Percentiles rank a stretch among this genome's conserved stretches.
Evolutionary conservation across 306 rosid species (phyloP).

Genomic region (Quercus cerris): DNA sequence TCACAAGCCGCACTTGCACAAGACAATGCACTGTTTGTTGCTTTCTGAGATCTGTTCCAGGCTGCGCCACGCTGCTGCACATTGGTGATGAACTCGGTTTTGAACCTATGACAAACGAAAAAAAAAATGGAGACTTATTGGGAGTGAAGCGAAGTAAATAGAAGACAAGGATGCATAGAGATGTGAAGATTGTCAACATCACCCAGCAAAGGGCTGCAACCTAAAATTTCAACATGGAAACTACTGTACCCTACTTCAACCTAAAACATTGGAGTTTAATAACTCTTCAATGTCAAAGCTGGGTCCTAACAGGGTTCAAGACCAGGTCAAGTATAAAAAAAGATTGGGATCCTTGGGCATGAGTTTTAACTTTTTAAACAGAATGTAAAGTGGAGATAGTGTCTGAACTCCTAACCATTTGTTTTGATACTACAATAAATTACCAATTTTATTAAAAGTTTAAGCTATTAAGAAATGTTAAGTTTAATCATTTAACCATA

Average conservation of each 20-base stretch:
- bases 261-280: too few relatives aligned
- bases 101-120: slow-evolving; percentile 44
- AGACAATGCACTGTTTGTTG: slow-evolving; percentile 50
- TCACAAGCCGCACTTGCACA: slow-evolving; percentile 79
- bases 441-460: too few relatives aligned
- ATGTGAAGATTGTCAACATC: neutral
- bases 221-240: too few relatives aligned
- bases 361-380: too few relatives aligned
- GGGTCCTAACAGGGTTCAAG: neutral
- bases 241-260: too few relatives aligned
- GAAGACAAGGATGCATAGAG: neutral
- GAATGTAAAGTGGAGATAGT: too few relatives aligned
- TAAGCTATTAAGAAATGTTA: too few relatives aligned
- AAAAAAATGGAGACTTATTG: neutral
- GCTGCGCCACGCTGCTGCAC: slow-evolving; percentile 71
- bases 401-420: too few relatives aligned
- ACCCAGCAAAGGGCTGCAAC: neutral
- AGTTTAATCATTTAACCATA: too few relatives aligned
- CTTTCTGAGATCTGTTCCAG: slow-evolving; percentile 57
- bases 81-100: slow-evolving; percentile 60
- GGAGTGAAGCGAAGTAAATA: neutral
- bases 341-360: neutral
- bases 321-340: neutral
- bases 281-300: too few relatives aligned
- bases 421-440: too few relatives aligned